These are phyloP conservation scores for Pyrus pyrifolia DNA, from an alignment of 306 rosid genomes.

Conservation along the genomic window DNA sequence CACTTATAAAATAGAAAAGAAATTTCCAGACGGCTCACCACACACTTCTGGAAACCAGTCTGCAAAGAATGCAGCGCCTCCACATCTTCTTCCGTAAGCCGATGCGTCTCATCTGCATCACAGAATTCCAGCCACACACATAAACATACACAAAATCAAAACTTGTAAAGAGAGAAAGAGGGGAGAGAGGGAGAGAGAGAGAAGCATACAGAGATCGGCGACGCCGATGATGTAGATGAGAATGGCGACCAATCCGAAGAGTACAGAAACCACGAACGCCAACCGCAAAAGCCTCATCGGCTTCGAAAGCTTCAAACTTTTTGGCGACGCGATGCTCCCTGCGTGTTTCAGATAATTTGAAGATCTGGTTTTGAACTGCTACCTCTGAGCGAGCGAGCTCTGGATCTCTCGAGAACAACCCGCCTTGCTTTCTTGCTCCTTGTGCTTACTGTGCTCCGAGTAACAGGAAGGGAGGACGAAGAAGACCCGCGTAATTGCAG, in stretches of 20 bases:
- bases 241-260: constrained; percentile 44
- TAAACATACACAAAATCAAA: neutral
- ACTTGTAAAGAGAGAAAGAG: neutral
- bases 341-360: neutral
- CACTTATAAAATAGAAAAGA: neutral
- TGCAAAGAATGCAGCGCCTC: constrained; percentile 66
- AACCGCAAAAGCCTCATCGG: constrained; percentile 43
- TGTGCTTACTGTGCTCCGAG: neutral
- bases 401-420: neutral
- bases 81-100: constrained; percentile 52
- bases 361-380: neutral
- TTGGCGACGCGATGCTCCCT: neutral
- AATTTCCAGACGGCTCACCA: constrained; percentile 45
- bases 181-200: constrained; percentile 3
- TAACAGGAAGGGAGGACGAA: neutral
- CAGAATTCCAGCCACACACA: constrained; percentile 3
- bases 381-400: neutral
- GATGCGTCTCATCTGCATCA: constrained; percentile 38
- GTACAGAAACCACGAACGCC: constrained; percentile 33
- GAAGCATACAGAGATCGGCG: constrained; percentile 31
- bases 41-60: constrained; percentile 66
- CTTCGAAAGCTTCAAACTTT: neutral
- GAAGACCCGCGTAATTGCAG: neutral
- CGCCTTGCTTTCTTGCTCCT: neutral
- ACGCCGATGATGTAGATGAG: constrained; percentile 46